phyloP scores from a whole-genome alignment of 225 moss, liverwort and hornwort genomes.

The Rhytidiadelphus loreus region DNA sequence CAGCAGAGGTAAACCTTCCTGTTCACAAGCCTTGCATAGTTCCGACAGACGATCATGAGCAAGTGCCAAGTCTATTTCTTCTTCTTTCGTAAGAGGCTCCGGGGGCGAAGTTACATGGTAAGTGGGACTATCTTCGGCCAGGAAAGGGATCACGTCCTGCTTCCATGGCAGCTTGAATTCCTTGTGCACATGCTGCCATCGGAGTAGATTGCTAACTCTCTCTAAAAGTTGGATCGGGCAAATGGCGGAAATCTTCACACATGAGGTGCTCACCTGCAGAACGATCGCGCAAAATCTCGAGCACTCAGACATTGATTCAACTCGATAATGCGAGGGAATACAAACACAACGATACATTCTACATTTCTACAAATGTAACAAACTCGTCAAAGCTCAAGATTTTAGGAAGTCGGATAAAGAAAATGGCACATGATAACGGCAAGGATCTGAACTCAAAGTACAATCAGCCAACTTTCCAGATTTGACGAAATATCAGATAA shows the following conservation, averaged over 20 bases:
- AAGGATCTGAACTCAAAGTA: neutral
- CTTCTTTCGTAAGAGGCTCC: constrained; percentile 52
- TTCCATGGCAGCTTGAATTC: constrained; percentile 68
- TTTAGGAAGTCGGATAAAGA: neutral
- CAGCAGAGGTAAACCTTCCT: constrained; percentile 55
- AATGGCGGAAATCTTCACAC: constrained; percentile 87
- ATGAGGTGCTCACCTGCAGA: constrained; percentile 64
- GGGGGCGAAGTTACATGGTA: constrained; percentile 61
- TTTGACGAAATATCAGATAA: neutral
- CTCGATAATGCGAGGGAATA: neutral
- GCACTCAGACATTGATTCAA: neutral
- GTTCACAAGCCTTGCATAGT: constrained; percentile 59
- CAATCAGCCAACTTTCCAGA: neutral
- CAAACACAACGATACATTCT: neutral
- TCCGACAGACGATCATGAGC: constrained; percentile 56
- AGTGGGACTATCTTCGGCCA: constrained; percentile 66
- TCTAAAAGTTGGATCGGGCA: constrained; percentile 67
- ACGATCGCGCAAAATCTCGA: neutral
- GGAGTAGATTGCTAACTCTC: constrained; percentile 69
- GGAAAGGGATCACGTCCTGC: constrained; percentile 58
- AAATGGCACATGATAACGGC: neutral
- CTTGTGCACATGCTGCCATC: constrained; percentile 70
- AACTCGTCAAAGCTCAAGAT: neutral
- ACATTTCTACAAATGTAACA: neutral
- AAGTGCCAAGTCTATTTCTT: constrained; percentile 46